Evolutionary conservation across 345 rosid genomes (phyloP), one percentile per base, ranked within the genome.

Genomic region (Salix exigua): DNA sequence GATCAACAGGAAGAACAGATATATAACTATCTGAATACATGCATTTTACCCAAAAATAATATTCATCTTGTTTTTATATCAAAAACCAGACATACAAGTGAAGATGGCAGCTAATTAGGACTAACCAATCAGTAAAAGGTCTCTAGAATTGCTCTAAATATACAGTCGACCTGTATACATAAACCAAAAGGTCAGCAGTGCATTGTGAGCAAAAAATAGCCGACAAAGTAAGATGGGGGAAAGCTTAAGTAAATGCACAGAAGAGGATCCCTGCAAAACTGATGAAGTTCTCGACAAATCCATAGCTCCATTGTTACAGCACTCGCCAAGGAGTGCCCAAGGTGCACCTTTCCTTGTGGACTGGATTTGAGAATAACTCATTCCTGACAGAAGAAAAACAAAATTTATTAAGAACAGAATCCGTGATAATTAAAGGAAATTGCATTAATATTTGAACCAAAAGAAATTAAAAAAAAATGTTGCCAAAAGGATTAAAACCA

Each of bases 331-430:
- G 11, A 50, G 13, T 26, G 66, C 55, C 37, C 30, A 76, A 31
- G 23, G 70, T 23, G 3, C 25, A 66, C 2, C 40, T 14, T n/a
- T n/a, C 66, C 74, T 18, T 9, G 18, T 25, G 17, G 75, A 69
- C 51, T n/a, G n/a, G 67, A 69, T 16, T 17, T 4, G 23, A 1
- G 42, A 46, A 6, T 18, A 69, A 31, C 51, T 73, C 73, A 76
- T 19, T 79, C 75, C 85, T 82, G 82, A 35, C 33, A 69, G 33
- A 68, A 65, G 19, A 37, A 10, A 65, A 75, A 30, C 8, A 46
- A 16, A 46, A 18, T 18, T 25, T 53, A 72, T 82, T 30, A 75
- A 48, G 63, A 58, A 38, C 62, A 62, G 26, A 76, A 50, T 19
- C 76, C 33, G 7, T 53, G 4, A 14, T 19, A 28, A 23, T 60